Evolutionary conservation across 805 yeast genomes (phyloP), one percentile per base, ranked within the genome.

Genomic region (Ogataea henricii): DNA sequence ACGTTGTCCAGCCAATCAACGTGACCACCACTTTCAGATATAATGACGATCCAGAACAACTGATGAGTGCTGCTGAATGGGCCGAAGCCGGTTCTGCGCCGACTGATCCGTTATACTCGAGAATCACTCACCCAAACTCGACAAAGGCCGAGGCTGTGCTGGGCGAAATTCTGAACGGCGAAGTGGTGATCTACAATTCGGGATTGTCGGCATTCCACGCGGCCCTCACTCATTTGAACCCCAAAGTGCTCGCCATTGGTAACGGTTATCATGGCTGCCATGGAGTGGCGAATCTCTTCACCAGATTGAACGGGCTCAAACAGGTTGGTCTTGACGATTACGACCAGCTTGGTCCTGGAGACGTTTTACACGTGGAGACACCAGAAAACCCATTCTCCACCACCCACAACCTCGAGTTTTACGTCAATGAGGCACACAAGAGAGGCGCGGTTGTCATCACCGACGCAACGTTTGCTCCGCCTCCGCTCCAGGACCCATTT

Each of bases 401-500:
- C 2, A 77, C 83, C 12, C 74, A 73, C 55, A 89, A 87, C 63
- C 78, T 91, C 47, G 65, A 69, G 34, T 65, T 76, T 41, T 85
- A 78, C 59, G 91, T 89, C 3, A 72, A 79, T 2, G 76, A 74
- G 51, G 96, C 96, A 1, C 96, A 89, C 62, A 70, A 74, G 1
- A 79, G 80, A 46, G 96, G 96, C 16, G 97, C 96, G 0, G 58
- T 72, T 20, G 67, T 91, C 12, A 60, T 82, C 21, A 82, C 88
- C 13, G 98, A 91, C 66, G 77, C 96, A 5, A 92, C 97, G 0
- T 88, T 92, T 68, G 97, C 96, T 8, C 96, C 97, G 17, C 96
- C 96, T 12, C 96, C 96, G 14, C 68, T 90, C 48, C 86, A 82
- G 57, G 79, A 89, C 51, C 92, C 96, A 4, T 89, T 89, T 68